phyloP scores from a whole-genome alignment of 139 green algal species.

The Closterium sp. region DNA sequence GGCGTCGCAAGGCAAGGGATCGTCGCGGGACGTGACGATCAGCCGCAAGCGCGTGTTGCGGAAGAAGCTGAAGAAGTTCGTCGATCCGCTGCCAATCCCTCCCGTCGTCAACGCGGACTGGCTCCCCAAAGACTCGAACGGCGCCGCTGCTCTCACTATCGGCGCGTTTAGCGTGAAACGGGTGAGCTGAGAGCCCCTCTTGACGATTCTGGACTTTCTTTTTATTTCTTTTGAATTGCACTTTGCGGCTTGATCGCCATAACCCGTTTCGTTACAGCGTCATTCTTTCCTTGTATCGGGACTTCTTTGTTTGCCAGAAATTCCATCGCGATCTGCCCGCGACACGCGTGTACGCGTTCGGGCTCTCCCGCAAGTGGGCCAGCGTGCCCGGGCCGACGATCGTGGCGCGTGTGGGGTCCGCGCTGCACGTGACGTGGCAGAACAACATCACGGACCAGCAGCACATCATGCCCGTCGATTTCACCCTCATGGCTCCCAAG shows the following conservation, averaged over 20 bases:
- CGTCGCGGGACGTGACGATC: neutral
- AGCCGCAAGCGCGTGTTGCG: neutral
- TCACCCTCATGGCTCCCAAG: too few species aligned
- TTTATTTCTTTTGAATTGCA: neutral
- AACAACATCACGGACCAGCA: slow-evolving; percentile 20
- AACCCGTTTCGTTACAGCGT: neutral
- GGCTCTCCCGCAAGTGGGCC: neutral
- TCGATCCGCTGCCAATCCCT: slow-evolving; percentile 6
- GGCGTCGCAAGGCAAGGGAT: neutral
- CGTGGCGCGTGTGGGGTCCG: neutral
- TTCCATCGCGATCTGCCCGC: slow-evolving; percentile 16
- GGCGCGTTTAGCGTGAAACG: neutral
- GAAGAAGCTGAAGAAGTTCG: neutral
- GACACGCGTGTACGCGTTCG: slow-evolving; percentile 6
- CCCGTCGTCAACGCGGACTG: neutral
- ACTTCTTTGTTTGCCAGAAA: slow-evolving; percentile 12
- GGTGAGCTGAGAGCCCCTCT: too few species aligned
- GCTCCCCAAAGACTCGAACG: neutral
- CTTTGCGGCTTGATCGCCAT: too few species aligned
- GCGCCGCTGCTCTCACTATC: slow-evolving; percentile 6
- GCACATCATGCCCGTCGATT: slow-evolving; percentile 15
- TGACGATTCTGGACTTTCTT: neutral
- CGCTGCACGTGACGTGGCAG: slow-evolving; percentile 5
- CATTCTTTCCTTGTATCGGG: neutral
- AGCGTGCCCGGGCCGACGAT: slow-evolving; percentile 20